Evolutionary conservation across 169 alveolate species (phyloP).

Genomic region (Cardiosporidium cionae): DNA sequence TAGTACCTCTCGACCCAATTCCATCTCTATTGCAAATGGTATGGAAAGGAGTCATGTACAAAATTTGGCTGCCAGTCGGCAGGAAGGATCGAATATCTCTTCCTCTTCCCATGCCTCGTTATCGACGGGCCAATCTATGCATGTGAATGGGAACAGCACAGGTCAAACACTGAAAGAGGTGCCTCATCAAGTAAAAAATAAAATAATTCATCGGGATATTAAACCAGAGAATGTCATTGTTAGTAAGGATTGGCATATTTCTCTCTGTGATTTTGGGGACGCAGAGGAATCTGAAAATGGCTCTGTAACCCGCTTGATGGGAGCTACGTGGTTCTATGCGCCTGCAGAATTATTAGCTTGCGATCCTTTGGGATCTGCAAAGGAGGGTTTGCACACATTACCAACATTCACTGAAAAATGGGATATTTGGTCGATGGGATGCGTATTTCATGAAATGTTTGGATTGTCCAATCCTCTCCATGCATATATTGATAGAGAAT

Average conservation of each 20-base stretch:
- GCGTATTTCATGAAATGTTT: conserved; percentile 61
- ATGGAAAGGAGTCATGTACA: too few species aligned
- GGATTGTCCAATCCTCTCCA: conserved; percentile 40
- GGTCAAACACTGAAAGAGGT: too few species aligned
- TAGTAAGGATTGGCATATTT: conserved; percentile 47
- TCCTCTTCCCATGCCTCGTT: too few species aligned
- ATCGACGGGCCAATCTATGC: too few species aligned
- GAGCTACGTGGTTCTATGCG: conserved; percentile 85
- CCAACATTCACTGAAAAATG: conserved; percentile 54
- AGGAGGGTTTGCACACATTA: too few species aligned
- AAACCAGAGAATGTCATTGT: conserved; percentile 59
- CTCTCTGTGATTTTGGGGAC: conserved; percentile 66
- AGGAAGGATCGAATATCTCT: too few species aligned
- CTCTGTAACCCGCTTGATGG: conserved; percentile 58
- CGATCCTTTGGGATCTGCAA: conserved; percentile 46
- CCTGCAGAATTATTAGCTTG: conserved; percentile 72
- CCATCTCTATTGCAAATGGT: too few species aligned
- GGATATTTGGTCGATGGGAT: conserved; percentile 66
- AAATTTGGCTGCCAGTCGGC: too few species aligned
- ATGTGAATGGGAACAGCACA: too few species aligned
- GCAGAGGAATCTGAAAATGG: conserved; percentile 69
- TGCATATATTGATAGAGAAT: conserved; percentile 5
- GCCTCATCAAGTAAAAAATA: conserved; percentile 40
- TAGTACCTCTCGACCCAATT: conserved; percentile 57
- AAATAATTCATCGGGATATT: conserved; percentile 62